A percentile compares a stretch with the other conserved stretches of the same genome.
Conservation (phyloP, 495 filamentous ascomycete species). For the Cercophora samala region DNA sequence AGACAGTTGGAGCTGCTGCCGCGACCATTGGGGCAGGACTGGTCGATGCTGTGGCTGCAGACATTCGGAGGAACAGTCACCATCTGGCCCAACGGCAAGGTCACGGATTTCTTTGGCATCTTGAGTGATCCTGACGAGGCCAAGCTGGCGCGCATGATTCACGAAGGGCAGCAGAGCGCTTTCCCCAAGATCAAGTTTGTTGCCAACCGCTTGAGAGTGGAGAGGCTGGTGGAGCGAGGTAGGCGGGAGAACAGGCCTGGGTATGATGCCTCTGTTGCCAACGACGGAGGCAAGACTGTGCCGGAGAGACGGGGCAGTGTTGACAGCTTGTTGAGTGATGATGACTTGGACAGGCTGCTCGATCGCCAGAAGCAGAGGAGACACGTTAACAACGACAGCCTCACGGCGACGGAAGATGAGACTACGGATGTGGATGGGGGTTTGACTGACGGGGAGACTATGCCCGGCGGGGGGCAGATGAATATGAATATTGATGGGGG, state of each 20-base stretch:
- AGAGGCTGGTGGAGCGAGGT: constrained; percentile 73
- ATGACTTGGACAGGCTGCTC: constrained; percentile 27
- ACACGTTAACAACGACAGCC: neutral
- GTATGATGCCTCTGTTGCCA: neutral
- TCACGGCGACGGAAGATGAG: constrained; percentile 23
- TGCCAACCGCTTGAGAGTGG: constrained; percentile 77
- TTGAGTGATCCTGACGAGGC: constrained; percentile 74
- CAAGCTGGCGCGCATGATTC: constrained; percentile 80
- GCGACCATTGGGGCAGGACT: constrained; percentile 89
- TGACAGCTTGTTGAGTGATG: constrained; percentile 30
- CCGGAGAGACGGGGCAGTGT: constrained; percentile 27
- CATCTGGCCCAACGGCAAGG: constrained; percentile 78
- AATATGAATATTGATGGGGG: neutral
- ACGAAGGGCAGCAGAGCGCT: constrained; percentile 76
- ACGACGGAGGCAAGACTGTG: neutral
- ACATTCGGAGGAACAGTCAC: constrained; percentile 92
- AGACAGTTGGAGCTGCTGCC: constrained; percentile 89
- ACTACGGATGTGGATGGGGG: constrained; percentile 22
- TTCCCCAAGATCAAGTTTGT: constrained; percentile 92
- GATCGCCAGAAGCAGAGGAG: constrained; percentile 5
- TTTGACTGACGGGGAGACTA: constrained; percentile 6
- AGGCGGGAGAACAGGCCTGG: constrained; percentile 51
- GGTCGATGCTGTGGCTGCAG: constrained; percentile 93
- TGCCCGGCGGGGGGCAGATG: neutral
- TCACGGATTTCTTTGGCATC: constrained; percentile 80